Evolutionary conservation across 257 asterid species (phyloP).

Genomic region (Paulownia fortunei): DNA sequence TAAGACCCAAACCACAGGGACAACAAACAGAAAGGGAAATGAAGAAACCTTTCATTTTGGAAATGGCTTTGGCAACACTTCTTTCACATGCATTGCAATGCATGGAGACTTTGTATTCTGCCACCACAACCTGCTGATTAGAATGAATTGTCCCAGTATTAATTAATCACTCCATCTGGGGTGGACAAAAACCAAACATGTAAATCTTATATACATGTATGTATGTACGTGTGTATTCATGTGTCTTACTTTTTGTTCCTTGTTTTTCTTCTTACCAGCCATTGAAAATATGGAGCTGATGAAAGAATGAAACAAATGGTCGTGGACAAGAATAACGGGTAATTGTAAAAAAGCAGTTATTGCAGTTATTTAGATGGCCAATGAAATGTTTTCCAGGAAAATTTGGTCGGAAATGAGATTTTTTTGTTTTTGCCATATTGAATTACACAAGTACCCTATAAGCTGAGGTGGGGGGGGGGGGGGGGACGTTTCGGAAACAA

Average conservation of each 20-base stretch:
- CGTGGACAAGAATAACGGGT: slow-evolving; percentile 28
- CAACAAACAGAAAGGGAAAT: background rate
- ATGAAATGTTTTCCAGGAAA: background rate
- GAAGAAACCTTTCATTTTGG: slow-evolving; percentile 73
- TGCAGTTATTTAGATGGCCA: slow-evolving; percentile 35
- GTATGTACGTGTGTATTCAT: background rate
- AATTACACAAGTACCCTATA: background rate
- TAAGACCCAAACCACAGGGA: background rate
- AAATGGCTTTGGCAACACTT: slow-evolving; percentile 66
- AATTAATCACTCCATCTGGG: background rate
- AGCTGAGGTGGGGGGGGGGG: too few species aligned
- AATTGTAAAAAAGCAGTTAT: slow-evolving; percentile 19
- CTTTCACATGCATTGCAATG: slow-evolving; percentile 92
- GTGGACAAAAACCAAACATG: background rate
- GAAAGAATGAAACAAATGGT: slow-evolving; percentile 28
- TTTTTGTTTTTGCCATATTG: background rate
- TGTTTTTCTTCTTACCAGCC: slow-evolving; percentile 42
- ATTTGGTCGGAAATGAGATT: background rate
- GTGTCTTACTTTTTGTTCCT: slow-evolving; percentile 40
- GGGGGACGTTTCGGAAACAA: background rate
- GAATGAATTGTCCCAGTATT: background rate
- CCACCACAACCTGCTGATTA: slow-evolving; percentile 53
- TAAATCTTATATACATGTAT: background rate
- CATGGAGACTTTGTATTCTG: slow-evolving; percentile 69
- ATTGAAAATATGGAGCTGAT: slow-evolving; percentile 33